Evolutionary conservation across 768 basidiomycete genomes (phyloP).

Genomic region (Gloeostereum incarnatum): DNA sequence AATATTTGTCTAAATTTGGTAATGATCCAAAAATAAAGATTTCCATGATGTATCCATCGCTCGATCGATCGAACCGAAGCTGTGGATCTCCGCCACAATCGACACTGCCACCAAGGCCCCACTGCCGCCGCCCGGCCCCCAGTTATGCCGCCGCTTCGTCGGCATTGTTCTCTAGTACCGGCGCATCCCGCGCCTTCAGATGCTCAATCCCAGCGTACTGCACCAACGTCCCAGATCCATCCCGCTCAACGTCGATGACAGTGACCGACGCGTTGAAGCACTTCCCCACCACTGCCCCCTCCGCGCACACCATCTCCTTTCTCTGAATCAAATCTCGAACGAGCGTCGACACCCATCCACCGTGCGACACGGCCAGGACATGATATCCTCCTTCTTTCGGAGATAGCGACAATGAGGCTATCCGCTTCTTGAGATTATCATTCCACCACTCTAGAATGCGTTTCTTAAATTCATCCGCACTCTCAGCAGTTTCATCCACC

Average conservation of each 20-base stretch:
- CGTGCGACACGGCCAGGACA: conserved; percentile 60
- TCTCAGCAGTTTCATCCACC: conserved; percentile 26
- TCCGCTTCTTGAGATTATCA: conserved; percentile 26
- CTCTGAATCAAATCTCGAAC: conserved; percentile 36
- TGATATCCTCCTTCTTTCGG: conserved; percentile 19
- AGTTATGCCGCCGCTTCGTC: conserved; percentile 39
- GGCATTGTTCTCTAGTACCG: conserved; percentile 42
- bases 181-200: conserved; percentile 25
- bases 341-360: conserved; percentile 50
- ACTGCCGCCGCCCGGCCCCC: not conserved
- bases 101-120: too few relatives aligned
- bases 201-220: conserved; percentile 51
- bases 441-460: conserved; percentile 63
- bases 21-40: conserved; percentile 1
- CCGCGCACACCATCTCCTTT: conserved; percentile 24
- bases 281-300: conserved; percentile 21
- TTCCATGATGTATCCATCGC: conserved; percentile 2
- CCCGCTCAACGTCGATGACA: conserved; percentile 39
- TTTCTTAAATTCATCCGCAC: conserved; percentile 25
- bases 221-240: conserved; percentile 30
- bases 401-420: conserved; percentile 12
- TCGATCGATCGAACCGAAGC: too few relatives aligned
- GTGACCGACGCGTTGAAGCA: conserved; percentile 52
- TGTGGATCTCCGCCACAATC: too few relatives aligned
- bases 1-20: not conserved